Conservation (phyloP, 495 filamentous ascomycete species). For the Apiosordaria backusii region DNA sequence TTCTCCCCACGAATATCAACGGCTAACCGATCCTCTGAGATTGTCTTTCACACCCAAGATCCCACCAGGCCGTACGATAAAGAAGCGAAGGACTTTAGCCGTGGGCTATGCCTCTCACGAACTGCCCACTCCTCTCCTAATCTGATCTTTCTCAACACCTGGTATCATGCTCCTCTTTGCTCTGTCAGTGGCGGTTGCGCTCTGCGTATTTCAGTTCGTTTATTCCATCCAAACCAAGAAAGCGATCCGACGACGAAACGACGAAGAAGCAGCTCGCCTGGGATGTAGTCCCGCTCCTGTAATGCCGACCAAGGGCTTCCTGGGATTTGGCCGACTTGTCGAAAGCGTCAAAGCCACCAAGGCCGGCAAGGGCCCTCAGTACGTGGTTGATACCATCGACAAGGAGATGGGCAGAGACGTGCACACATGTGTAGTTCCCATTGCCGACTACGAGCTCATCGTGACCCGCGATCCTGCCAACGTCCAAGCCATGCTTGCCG, state of each 20-base stretch:
- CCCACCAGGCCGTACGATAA: not conserved
- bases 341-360: slow-evolving; percentile 20
- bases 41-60: not conserved
- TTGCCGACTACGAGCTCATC: slow-evolving; percentile 35
- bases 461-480: slow-evolving; percentile 61
- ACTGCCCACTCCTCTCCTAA: not conserved
- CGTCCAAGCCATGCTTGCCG: slow-evolving; percentile 58
- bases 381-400: slow-evolving; percentile 25
- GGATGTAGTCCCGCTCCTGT: slow-evolving; percentile 15
- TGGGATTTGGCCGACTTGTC: slow-evolving; percentile 23
- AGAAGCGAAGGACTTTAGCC: not conserved
- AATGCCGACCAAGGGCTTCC: slow-evolving; percentile 21
- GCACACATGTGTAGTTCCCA: slow-evolving; percentile 24
- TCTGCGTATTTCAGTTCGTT: not conserved
- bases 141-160: not conserved
- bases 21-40: not conserved
- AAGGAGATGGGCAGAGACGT: slow-evolving; percentile 25
- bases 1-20: not conserved
- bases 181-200: not conserved
- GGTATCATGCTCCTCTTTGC: not conserved
- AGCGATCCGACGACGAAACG: not conserved
- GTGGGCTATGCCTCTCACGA: not conserved
- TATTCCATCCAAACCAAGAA: not conserved
- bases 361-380: slow-evolving; percentile 17
- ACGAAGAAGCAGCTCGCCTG: not conserved